phyloP scores from a whole-genome alignment of 208 protist species.

The Leishmania tarentolae region DNA sequence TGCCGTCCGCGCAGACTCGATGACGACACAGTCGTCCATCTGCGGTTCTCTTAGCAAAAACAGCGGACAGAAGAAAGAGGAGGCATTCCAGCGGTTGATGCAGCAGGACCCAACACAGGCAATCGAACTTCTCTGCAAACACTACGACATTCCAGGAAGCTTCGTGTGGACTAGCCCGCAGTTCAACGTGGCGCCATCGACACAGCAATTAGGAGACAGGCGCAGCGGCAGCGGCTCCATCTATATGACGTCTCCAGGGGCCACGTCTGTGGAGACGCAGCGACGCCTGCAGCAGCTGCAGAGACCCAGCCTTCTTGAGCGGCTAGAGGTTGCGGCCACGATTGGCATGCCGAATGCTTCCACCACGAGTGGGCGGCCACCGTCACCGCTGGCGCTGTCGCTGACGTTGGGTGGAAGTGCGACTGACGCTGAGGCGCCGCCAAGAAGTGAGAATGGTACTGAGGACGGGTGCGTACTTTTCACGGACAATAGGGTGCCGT shows the following conservation, averaged over 20 bases:
- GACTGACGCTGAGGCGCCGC: constrained; percentile 2
- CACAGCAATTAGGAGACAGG: background rate
- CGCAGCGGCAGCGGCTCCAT: constrained; percentile 26
- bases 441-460: background rate
- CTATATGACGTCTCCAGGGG: constrained; percentile 4
- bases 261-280: constrained; percentile 7
- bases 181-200: constrained; percentile 11
- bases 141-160: constrained; percentile 38
- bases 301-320: constrained; percentile 12
- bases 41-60: constrained; percentile 26
- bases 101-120: constrained; percentile 48
- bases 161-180: background rate
- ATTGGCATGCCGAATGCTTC: constrained; percentile 7
- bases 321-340: constrained; percentile 10
- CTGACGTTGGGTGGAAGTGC: background rate
- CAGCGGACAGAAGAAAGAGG: constrained; percentile 20
- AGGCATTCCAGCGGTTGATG: constrained; percentile 49
- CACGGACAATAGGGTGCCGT: constrained; percentile 16
- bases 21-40: constrained; percentile 35
- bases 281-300: constrained; percentile 14
- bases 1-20: constrained; percentile 7
- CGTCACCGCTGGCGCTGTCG: background rate
- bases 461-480: background rate
- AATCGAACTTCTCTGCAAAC: constrained; percentile 50
- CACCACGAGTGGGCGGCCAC: background rate